Conservation (phyloP, 805 yeast genomes). For the Lachancea quebecensis region DNA sequence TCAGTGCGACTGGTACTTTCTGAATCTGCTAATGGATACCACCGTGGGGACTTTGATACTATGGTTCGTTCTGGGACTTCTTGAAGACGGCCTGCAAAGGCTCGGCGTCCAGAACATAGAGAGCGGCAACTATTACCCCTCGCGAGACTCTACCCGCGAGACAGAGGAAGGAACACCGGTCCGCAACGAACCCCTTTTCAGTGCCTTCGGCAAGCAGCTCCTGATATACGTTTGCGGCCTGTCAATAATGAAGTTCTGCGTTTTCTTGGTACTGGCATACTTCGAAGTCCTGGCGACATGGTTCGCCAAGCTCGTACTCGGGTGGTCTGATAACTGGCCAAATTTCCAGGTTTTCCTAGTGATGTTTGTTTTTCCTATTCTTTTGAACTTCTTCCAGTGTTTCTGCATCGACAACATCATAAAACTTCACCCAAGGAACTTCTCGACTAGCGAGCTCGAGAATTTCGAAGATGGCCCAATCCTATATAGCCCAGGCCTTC, state of each 20-base stretch:
- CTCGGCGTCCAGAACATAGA: constrained; percentile 37
- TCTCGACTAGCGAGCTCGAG: constrained; percentile 17
- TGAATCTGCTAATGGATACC: constrained; percentile 83
- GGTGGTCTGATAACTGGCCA: constrained; percentile 80
- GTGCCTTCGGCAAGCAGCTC: constrained; percentile 67
- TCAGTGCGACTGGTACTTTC: constrained; percentile 93
- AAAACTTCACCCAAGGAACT: constrained; percentile 39
- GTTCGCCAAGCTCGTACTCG: constrained; percentile 65
- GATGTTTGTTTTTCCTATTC: constrained; percentile 71
- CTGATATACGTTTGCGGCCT: constrained; percentile 59
- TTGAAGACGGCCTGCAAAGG: constrained; percentile 38
- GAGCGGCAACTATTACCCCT: constrained; percentile 37
- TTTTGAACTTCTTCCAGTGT: constrained; percentile 69
- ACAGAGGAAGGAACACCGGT: constrained; percentile 1
- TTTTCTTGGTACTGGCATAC: constrained; percentile 51
- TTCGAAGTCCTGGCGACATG: constrained; percentile 66
- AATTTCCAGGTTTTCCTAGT: constrained; percentile 81
- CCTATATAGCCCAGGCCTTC: background rate
- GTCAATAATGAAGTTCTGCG: constrained; percentile 52
- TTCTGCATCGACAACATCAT: constrained; percentile 68
- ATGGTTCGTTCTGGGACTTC: constrained; percentile 47
- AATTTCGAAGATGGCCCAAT: constrained; percentile 25
- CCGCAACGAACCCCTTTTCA: constrained; percentile 38
- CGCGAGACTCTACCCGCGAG: background rate
- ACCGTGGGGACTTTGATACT: constrained; percentile 87